These are phyloP conservation scores for Vigna reflexopilosa DNA, from an alignment of 306 rosid genomes.

Conservation along the genomic window DNA sequence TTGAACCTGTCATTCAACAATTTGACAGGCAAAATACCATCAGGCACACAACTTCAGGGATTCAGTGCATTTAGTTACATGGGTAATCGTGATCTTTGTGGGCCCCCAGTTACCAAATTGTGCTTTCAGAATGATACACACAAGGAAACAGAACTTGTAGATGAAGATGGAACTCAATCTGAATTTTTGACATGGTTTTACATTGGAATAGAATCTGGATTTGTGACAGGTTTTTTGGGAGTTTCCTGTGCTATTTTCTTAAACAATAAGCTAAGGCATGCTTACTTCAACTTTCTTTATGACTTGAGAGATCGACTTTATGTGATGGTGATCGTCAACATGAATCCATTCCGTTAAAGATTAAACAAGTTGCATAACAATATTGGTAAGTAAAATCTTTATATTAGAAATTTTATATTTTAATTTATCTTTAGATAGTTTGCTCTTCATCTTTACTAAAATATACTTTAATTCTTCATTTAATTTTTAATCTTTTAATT, in stretches of 20 bases:
- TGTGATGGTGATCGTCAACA: not conserved
- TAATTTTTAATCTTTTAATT: not conserved
- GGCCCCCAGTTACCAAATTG: not conserved
- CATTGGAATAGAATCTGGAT: constrained; percentile 35
- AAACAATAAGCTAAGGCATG: not conserved
- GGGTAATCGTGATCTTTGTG: constrained; percentile 24
- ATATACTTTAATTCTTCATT: too few relatives aligned
- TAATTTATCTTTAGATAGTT: not conserved
- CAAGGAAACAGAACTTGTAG: not conserved
- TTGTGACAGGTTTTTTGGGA: not conserved
- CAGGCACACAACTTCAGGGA: too few relatives aligned
- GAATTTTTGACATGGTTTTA: constrained; percentile 6
- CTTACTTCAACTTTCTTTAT: not conserved
- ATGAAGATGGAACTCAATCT: not conserved
- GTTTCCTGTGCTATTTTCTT: constrained; percentile 27
- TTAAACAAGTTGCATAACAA: not conserved
- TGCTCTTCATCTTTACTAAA: not conserved
- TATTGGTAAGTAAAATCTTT: not conserved
- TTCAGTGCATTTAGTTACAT: not conserved
- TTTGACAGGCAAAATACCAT: too few relatives aligned
- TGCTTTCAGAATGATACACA: not conserved
- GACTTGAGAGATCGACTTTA: constrained; percentile 1
- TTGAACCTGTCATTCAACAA: too few relatives aligned
- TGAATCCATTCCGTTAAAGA: not conserved
- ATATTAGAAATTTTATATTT: not conserved